Percentiles rank a stretch among this genome's conserved stretches.
These are phyloP conservation scores for Backusella westeae DNA, from an alignment of 192 early-diverging fungal genomes.

Conservation along the genomic window DNA sequence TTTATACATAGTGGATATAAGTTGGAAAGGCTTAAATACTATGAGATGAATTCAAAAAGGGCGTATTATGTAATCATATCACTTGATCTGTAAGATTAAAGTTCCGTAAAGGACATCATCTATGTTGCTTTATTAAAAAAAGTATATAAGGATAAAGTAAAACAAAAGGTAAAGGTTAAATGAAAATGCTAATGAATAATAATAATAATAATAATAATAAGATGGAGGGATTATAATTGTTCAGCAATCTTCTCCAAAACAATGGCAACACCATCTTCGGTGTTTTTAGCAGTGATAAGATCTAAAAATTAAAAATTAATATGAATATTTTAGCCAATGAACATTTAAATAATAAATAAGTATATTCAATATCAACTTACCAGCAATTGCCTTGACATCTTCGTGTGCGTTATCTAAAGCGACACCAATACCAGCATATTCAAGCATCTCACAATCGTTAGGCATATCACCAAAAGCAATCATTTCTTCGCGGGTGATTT, in stretches of 20 bases:
- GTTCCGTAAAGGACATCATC: background rate
- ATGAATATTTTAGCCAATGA: background rate
- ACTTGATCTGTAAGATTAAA: background rate
- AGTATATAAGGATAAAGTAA: background rate
- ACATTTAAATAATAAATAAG: too few species aligned
- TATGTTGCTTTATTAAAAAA: background rate
- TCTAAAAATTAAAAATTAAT: slow-evolving; percentile 9
- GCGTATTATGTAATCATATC: background rate
- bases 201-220: background rate
- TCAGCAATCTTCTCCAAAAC: slow-evolving; percentile 21
- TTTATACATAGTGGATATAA: background rate
- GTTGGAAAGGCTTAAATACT: background rate
- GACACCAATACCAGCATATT: slow-evolving; percentile 38
- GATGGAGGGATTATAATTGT: background rate
- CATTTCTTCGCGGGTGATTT: slow-evolving; percentile 19
- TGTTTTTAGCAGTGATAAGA: slow-evolving; percentile 35
- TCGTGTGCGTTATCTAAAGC: slow-evolving; percentile 29
- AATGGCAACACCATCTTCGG: slow-evolving; percentile 41
- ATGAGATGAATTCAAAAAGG: background rate
- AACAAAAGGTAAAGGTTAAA: background rate
- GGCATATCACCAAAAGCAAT: slow-evolving; percentile 52
- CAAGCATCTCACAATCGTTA: slow-evolving; percentile 50
- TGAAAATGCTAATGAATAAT: background rate
- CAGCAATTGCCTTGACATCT: slow-evolving; percentile 22
- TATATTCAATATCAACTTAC: slow-evolving; percentile 2